Percentiles rank a stretch among this genome's conserved stretches.
Conservation (phyloP, 2,329 filamentous ascomycete genomes). For the Aspergillus ustus region DNA sequence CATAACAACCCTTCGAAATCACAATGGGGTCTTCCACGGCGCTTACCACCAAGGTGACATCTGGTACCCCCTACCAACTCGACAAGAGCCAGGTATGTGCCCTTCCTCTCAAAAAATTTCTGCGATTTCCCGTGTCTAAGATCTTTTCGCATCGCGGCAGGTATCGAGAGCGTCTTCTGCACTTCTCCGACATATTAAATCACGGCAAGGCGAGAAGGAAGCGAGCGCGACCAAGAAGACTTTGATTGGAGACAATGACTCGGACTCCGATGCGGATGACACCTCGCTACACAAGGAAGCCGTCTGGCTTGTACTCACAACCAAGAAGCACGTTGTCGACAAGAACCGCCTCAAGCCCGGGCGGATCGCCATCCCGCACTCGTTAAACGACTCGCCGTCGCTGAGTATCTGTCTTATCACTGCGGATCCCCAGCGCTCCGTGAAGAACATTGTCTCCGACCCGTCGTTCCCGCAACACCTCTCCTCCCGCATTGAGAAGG, state of each 20-base stretch:
- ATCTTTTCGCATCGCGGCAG: slow-evolving; percentile 38
- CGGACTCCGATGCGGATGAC: slow-evolving; percentile 52
- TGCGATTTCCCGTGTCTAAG: slow-evolving; percentile 9
- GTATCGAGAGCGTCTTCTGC: slow-evolving; percentile 64
- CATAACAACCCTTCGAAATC: slow-evolving; percentile 17
- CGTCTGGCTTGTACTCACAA: slow-evolving; percentile 66
- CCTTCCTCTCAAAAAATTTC: background rate
- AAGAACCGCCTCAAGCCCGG: slow-evolving; percentile 79
- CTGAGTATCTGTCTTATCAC: slow-evolving; percentile 84
- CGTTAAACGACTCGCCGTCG: slow-evolving; percentile 69
- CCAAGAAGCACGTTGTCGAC: slow-evolving; percentile 71
- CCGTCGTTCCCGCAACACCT: slow-evolving; percentile 71
- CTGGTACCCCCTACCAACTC: slow-evolving; percentile 53
- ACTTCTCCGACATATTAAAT: slow-evolving; percentile 62
- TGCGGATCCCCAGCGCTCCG: slow-evolving; percentile 78
- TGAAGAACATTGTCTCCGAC: slow-evolving; percentile 84
- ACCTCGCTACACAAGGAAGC: slow-evolving; percentile 54
- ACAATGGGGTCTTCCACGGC: slow-evolving; percentile 48
- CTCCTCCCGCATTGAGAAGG: slow-evolving; percentile 69
- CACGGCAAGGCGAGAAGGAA: slow-evolving; percentile 53
- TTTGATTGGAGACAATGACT: slow-evolving; percentile 55
- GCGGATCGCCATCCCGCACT: slow-evolving; percentile 79
- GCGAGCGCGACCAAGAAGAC: slow-evolving; percentile 57
- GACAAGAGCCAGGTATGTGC: slow-evolving; percentile 51
- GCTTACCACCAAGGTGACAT: slow-evolving; percentile 46